A percentile compares a stretch with the other conserved stretches of the same genome.
phyloP scores from a whole-genome alignment of 441 rosid genomes.

The Sinapis alba region DNA sequence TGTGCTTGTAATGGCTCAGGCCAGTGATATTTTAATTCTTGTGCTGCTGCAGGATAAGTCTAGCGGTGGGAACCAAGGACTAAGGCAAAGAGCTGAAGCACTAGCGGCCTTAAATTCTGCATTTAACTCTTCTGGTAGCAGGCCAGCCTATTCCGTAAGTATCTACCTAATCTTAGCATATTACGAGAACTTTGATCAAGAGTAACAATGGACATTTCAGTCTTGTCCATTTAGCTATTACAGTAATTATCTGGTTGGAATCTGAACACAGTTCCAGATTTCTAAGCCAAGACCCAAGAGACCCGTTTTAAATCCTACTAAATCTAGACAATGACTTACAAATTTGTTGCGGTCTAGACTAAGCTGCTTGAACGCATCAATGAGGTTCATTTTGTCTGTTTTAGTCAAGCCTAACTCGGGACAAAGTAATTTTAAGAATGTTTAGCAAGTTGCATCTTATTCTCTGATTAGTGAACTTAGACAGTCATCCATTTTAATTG shows the following conservation, averaged over 20 bases:
- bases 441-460: not conserved
- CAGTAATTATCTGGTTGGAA: constrained; percentile 6
- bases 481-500: constrained; percentile 11
- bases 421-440: not conserved
- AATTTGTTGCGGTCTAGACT: not conserved
- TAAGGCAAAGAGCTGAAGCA: constrained; percentile 98
- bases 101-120: constrained; percentile 95
- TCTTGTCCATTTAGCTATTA: too few relatives aligned
- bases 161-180: too few relatives aligned
- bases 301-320: not conserved
- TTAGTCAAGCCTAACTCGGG: not conserved
- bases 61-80: constrained; percentile 72
- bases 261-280: not conserved
- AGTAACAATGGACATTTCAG: too few relatives aligned
- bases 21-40: constrained; percentile 4
- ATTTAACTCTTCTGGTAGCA: constrained; percentile 72
- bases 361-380: not conserved
- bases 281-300: not conserved
- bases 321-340: not conserved
- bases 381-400: constrained; percentile 3
- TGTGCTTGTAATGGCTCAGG: not conserved
- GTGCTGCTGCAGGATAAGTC: constrained; percentile 68
- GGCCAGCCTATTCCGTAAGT: constrained; percentile 49
- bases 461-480: constrained; percentile 11
- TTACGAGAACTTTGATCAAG: too few relatives aligned